A percentile compares a stretch with the other conserved stretches of the same genome.
phyloP scores from a whole-genome alignment of 2,329 filamentous ascomycete species.

The Cladosporium sp. region DNA sequence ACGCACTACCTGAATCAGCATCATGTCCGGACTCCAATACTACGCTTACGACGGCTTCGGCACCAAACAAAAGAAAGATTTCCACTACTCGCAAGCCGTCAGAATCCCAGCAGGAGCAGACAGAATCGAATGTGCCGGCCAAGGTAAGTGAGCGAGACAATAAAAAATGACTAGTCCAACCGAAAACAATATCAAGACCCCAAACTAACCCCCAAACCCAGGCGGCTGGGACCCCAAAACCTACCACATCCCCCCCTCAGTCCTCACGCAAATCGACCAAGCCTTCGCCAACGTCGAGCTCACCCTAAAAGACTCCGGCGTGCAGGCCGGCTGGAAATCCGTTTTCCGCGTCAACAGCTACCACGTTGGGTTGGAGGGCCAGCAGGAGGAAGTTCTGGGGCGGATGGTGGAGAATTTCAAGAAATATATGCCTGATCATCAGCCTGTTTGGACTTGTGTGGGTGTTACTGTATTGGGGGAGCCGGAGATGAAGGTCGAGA shows the following conservation, averaged over 20 bases:
- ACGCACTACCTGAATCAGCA: too few relatives aligned
- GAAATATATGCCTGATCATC: slow-evolving; percentile 50
- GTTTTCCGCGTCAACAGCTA: slow-evolving; percentile 38
- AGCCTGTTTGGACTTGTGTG: slow-evolving; percentile 52
- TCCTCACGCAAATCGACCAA: slow-evolving; percentile 31
- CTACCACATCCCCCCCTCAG: slow-evolving; percentile 17
- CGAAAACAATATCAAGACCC: not conserved
- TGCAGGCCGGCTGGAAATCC: slow-evolving; percentile 49
- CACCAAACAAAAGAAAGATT: slow-evolving; percentile 30
- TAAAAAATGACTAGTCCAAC: too few relatives aligned
- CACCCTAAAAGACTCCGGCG: slow-evolving; percentile 48
- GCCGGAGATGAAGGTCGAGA: slow-evolving; percentile 53
- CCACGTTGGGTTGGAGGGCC: slow-evolving; percentile 16
- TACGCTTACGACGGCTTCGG: slow-evolving; percentile 38
- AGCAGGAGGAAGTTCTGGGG: slow-evolving; percentile 23
- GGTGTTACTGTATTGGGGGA: slow-evolving; percentile 46
- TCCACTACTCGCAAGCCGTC: slow-evolving; percentile 33
- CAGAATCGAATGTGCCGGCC: slow-evolving; percentile 33
- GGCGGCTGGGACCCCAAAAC: slow-evolving; percentile 33
- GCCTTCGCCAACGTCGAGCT: slow-evolving; percentile 56
- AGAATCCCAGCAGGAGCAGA: slow-evolving; percentile 28
- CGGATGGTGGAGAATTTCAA: slow-evolving; percentile 46
- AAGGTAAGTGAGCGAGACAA: slow-evolving; percentile 29
- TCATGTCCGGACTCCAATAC: slow-evolving; percentile 37
- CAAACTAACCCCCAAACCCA: slow-evolving; percentile 12